Percentiles rank a stretch among this genome's conserved stretches.
These are phyloP conservation scores for Cucurbitaria berberidis DNA, from an alignment of 2,329 filamentous ascomycete species.

Conservation along the genomic window DNA sequence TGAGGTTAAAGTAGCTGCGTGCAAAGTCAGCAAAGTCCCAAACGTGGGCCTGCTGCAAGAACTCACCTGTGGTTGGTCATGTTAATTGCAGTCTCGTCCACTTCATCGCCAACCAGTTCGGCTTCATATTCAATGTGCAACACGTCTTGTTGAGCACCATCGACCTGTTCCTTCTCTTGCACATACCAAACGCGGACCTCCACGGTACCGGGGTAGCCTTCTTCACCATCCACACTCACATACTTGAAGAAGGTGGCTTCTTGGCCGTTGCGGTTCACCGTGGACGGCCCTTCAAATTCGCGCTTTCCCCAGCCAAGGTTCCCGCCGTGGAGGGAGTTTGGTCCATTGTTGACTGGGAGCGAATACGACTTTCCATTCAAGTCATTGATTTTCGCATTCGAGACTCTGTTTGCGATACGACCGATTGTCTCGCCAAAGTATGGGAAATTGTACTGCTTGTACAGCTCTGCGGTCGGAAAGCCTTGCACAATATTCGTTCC, in stretches of 20 bases:
- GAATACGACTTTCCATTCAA: constrained; percentile 75
- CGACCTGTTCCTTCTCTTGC: constrained; percentile 68
- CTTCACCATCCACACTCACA: constrained; percentile 78
- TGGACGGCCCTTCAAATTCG: constrained; percentile 74
- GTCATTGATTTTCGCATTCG: constrained; percentile 70
- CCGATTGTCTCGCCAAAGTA: constrained; percentile 96
- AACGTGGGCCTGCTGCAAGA: background rate
- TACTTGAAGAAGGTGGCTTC: constrained; percentile 57
- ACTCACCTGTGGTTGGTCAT: constrained; percentile 92
- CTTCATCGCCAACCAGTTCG: constrained; percentile 73
- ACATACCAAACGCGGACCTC: constrained; percentile 80
- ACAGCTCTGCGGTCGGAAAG: constrained; percentile 77
- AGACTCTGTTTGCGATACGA: constrained; percentile 79
- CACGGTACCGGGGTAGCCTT: constrained; percentile 88
- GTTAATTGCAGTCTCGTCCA: constrained; percentile 89
- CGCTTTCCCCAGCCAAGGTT: constrained; percentile 80
- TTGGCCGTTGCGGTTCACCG: constrained; percentile 57
- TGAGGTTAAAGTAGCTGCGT: constrained; percentile 71
- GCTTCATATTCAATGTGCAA: constrained; percentile 90
- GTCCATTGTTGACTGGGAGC: constrained; percentile 76
- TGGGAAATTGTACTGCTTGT: constrained; percentile 74
- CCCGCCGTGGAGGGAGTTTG: constrained; percentile 67
- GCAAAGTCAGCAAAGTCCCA: background rate
- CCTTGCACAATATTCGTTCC: constrained; percentile 87
- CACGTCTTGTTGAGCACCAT: constrained; percentile 70